These are phyloP conservation scores for Hypoxylon fuscum DNA, from an alignment of 495 filamentous ascomycete species.

Conservation along the genomic window DNA sequence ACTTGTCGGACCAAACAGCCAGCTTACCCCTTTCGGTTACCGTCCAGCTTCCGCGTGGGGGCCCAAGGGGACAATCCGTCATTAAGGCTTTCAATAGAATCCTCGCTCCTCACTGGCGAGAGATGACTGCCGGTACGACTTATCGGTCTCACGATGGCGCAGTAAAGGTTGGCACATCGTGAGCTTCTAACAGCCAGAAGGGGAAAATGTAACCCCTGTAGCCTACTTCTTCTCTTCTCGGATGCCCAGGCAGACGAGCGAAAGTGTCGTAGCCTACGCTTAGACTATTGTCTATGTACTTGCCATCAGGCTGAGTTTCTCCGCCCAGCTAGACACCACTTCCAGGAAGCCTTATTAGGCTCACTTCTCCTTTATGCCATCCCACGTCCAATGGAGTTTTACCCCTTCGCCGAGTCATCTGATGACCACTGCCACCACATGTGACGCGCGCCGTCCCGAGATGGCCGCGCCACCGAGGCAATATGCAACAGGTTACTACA, in stretches of 20 bases:
- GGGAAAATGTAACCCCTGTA: constrained; percentile 10
- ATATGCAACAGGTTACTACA: constrained; percentile 12
- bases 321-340: constrained; percentile 9
- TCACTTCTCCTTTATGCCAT: constrained; percentile 1
- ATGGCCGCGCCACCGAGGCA: constrained; percentile 27
- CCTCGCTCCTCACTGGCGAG: constrained; percentile 12
- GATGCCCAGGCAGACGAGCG: not conserved
- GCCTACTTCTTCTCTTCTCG: constrained; percentile 4
- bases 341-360: constrained; percentile 4
- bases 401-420: constrained; percentile 19
- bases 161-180: no score
- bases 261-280: constrained; percentile 1
- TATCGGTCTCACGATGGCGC: constrained; percentile 6
- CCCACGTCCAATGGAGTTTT: constrained; percentile 9
- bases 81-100: not conserved
- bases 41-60: constrained; percentile 30
- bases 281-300: no score
- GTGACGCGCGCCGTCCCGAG: constrained; percentile 35
- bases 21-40: constrained; percentile 30
- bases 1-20: constrained; percentile 18
- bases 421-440: constrained; percentile 19
- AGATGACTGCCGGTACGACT: constrained; percentile 9
- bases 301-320: constrained; percentile 17
- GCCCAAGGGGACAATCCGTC: constrained; percentile 7
- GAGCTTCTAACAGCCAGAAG: constrained; percentile 6